Base-by-base conservation (phyloP, 2,329 filamentous ascomycete species). In the Alternaria brassicicola region DNA sequence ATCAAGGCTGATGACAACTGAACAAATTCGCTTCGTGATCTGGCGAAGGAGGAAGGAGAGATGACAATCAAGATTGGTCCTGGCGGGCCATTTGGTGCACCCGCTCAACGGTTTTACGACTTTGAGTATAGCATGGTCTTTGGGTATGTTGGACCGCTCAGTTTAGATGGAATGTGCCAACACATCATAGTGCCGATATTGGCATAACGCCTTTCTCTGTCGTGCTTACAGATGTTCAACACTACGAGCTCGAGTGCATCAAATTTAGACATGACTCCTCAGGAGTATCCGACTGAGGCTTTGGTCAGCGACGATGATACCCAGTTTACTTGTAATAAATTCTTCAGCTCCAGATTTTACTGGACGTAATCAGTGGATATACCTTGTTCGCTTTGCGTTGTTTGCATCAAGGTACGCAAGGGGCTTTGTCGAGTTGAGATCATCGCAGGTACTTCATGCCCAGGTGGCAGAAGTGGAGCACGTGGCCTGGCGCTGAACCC, bases 1-100 rank as follows among this genome's bases (percentile, higher is more conserved):
- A 85, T 87, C 76, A 86, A 86, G 67, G 83, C 82, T 3, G 83
- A 86, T 43, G 85, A 85, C 0, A 80, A 86, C 68, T 87, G 84
- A 84, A 86, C 84, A 0, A 73, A 74, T 4, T 74, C 72, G 43
- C 75, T 86, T 1, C 78, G 80, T 9, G 71, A 79, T 0, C 66
- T 85, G 4, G 80, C 78, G 0, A 76, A 76, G 2, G 72, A 76
- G 2, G 65, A 58, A 9, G 72, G 75, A 38, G 71, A 73, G 23
- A 69, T 72, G 0, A 69, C 78, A 2, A 82, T 85, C 43, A 75
- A 81, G 10, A 79, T 86, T 3, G 84, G 84, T 0, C 79, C 86
- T 47, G 85, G 86, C 53, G 85, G 85, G 0, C 84, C 84, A 0
- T 86, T 84, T 55, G 84, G 85, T 4, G 84, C 85, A 2, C 85